These are phyloP conservation scores for Sindora glabra DNA, from an alignment of 306 rosid species.

Conservation along the genomic window DNA sequence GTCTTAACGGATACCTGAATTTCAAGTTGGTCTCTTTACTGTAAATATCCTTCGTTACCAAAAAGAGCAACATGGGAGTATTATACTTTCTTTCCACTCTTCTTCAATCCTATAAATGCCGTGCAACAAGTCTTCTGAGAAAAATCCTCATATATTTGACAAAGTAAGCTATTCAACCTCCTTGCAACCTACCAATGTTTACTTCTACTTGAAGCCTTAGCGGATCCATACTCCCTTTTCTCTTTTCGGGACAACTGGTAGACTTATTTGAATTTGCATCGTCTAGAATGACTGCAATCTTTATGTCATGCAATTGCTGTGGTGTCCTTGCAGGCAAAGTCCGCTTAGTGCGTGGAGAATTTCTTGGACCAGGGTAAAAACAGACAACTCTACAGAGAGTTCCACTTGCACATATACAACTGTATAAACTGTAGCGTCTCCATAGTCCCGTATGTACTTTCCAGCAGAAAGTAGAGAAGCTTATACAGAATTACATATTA, in stretches of 20 bases:
- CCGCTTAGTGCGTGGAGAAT: conserved; percentile 48
- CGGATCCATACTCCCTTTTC: conserved; percentile 5
- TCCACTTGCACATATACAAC: conserved; percentile 30
- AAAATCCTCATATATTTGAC: neutral
- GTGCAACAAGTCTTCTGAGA: neutral
- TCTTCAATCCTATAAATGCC: no score
- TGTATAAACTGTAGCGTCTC: conserved; percentile 37
- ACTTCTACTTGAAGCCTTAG: neutral
- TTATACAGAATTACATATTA: conserved; percentile 1
- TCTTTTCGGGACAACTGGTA: neutral
- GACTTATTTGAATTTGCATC: neutral
- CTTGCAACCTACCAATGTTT: neutral
- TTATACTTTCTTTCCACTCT: neutral
- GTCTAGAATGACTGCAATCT: neutral
- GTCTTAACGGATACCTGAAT: neutral
- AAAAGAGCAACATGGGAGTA: neutral
- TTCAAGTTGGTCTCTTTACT: neutral
- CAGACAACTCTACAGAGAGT: conserved; percentile 30
- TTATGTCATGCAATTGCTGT: conserved; percentile 9
- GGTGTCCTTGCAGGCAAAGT: conserved; percentile 53
- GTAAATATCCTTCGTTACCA: neutral
- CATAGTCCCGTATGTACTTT: conserved; percentile 5
- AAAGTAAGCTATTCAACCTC: neutral
- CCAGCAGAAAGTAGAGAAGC: neutral
- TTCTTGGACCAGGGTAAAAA: conserved; percentile 46